Evolutionary conservation across 2,329 filamentous ascomycete genomes (phyloP).

Genomic region (Rhexocercosporidium sp.): DNA sequence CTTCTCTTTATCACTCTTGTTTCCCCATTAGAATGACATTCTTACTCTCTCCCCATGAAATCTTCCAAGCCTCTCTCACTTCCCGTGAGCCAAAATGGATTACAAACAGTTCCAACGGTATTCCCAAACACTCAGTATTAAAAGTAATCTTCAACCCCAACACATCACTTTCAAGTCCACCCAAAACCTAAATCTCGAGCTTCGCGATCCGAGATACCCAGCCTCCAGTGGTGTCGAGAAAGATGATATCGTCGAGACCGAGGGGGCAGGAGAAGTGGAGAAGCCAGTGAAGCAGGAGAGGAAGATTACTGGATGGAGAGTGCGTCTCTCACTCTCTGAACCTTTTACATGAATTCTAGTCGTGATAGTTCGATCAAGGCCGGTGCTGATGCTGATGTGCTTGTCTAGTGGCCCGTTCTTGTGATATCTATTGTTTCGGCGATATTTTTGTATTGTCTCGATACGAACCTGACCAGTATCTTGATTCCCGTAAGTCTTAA

Average conservation of each 20-base stretch:
- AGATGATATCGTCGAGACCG: not conserved
- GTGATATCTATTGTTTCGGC: not conserved
- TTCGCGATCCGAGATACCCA: not conserved
- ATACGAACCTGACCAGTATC: conserved; percentile 3
- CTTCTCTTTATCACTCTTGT: too few relatives aligned
- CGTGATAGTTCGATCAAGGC: not conserved
- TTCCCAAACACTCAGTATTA: too few relatives aligned
- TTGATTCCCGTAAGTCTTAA: not conserved
- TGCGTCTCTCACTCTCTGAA: not conserved
- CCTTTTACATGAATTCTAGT: not conserved
- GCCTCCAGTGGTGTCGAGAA: not conserved
- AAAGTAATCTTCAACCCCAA: not conserved
- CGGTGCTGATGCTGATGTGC: not conserved
- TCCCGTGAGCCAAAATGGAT: too few relatives aligned
- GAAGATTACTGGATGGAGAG: conserved; percentile 2
- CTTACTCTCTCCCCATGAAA: too few relatives aligned
- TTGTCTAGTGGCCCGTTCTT: not conserved
- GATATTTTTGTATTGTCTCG: not conserved
- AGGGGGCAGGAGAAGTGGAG: not conserved
- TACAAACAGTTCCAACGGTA: too few relatives aligned
- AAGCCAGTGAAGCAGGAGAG: not conserved
- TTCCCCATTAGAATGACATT: too few relatives aligned
- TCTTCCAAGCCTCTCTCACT: too few relatives aligned
- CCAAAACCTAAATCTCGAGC: not conserved
- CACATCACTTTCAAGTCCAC: not conserved